Base-by-base conservation (phyloP, 2,329 filamentous ascomycete genomes). In the Fragosphaeria purpurea region DNA sequence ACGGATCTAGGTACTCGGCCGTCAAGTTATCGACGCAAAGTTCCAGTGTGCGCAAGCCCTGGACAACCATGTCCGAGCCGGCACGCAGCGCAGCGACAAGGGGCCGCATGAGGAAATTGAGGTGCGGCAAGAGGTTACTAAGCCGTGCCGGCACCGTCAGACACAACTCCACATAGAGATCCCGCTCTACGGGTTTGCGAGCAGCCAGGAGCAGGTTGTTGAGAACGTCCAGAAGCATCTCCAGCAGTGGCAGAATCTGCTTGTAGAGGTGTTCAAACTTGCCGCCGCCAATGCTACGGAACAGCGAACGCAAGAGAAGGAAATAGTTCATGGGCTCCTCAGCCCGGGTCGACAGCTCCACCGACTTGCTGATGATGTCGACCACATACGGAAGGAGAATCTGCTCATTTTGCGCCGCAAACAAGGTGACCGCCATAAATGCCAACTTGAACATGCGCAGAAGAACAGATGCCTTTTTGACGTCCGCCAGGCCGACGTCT, bases 261-360 rank as follows among this genome's bases (percentile, higher is more conserved):
- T 98, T 98, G 67, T 99, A 99, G 1, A 98, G 75, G 58, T 96
- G 86, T 70, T 99, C 93, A 58, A 98, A 99, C 55, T 95, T 86
- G 7, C 93, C 94, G 46, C 93, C 94, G 30, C 93, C 93, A 48
- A 99, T 99, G 63, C 91, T 97, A 51, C 93, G 75, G 66, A 99
- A 99, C 2, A 99, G 72, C 0, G 90, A 96, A 37, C 93, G 79
- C 40, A 99, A 73, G 1, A 99, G 77, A 9, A 96, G 75, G 67
- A 98, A 99, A 68, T 98, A 98, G 66, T 99, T 98, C 79, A 96
- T 95, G 0, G 94, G 94, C 63, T 97, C 91, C 60, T 96, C 89
- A 0, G 93, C 94, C 52, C 86, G 94, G 6, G 93, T 95, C 1
- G 91, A 96, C 39, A 97, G 73, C 67, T 97, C 88, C 55, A 99